Base-by-base conservation (phyloP, 2,329 filamentous ascomycete species). In the Tolypocladium guangdongense region DNA sequence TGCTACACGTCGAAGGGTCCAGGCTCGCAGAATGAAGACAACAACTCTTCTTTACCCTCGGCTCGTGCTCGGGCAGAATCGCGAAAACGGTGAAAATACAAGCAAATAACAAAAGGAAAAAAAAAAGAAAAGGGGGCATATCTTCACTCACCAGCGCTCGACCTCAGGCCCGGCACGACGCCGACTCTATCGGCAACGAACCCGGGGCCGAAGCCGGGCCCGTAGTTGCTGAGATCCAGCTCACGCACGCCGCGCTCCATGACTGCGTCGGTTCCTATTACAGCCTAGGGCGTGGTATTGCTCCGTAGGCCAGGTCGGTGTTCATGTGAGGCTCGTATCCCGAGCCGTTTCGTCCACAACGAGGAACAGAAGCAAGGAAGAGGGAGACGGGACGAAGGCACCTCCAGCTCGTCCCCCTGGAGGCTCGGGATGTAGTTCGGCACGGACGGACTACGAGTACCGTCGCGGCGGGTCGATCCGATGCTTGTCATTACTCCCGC, bases 91-190 rank as follows among this genome's bases (percentile, higher is more conserved):
- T 16, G 22, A 8, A 41, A 36, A 36, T 35, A 4, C 24, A 43
- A 43, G 5, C 20, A 35, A 43, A 52, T 30, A 52, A 55, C 22
- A 24, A 47, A 27, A 33, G 24, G 38, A 24, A 27, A 52, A 54
- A 14, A 18, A 38, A 50, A 54, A 56, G 50, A 48, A 55, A 56
- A 55, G 55, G 54, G 6, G 32, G 32, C 10, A 33, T 6, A 32
- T 32, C 2, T 49, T 56, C 52, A 69, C 80, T 77, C 66, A 83
- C 80, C 80, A 64, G 80, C 76, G 64, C 80, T 82, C 57, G 78
- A 81, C 63, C 77, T 81, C 52, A 83, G 68, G 35, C 74, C 80
- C 3, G 80, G 80, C 43, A 83, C 74, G 41, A 75, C 71, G 63
- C 77, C 81, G 66, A 82, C 74, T 60, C 73, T 74, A 64, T 80